phyloP scores from a whole-genome alignment of 108 stramenopile species.

The Cylindrotheca fusiformis region DNA sequence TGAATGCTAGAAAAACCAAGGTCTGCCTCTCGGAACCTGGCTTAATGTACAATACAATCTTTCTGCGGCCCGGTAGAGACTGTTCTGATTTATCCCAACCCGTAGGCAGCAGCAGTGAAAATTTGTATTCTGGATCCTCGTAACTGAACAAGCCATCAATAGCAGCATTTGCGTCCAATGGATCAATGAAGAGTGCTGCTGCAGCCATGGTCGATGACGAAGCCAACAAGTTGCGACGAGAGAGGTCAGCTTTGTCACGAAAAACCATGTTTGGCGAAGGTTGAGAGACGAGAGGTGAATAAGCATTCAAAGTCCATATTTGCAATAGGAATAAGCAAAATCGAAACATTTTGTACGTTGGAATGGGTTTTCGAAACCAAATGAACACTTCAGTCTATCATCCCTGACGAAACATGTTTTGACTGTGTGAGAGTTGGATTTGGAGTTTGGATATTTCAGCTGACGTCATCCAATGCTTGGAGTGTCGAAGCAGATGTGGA shows the following conservation, averaged over 20 bases:
- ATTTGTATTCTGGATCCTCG: slow-evolving; percentile 50
- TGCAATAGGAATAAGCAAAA: background rate
- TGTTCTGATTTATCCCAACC: slow-evolving; percentile 56
- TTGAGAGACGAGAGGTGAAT: background rate
- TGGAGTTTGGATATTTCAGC: too few species aligned
- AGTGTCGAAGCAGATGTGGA: too few species aligned
- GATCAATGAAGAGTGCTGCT: background rate
- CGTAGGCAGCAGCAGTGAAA: slow-evolving; percentile 49
- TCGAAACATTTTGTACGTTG: too few species aligned
- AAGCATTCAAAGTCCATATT: background rate
- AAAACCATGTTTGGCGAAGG: background rate
- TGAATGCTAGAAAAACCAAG: slow-evolving; percentile 71
- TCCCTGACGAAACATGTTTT: too few species aligned
- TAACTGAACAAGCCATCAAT: slow-evolving; percentile 18
- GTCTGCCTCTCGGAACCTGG: slow-evolving; percentile 37
- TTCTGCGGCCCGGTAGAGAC: slow-evolving; percentile 61
- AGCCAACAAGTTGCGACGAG: slow-evolving; percentile 10
- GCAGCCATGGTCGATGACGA: background rate
- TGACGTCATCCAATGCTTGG: too few species aligned
- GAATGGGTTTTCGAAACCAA: too few species aligned
- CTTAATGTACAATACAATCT: slow-evolving; percentile 55
- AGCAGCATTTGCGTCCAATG: background rate
- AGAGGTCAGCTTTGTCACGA: background rate
- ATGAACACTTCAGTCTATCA: too few species aligned
- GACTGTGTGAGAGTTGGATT: too few species aligned